Evolutionary conservation across 31 red algal genomes (phyloP).

Genomic region (Bonnemaisonia californica): DNA sequence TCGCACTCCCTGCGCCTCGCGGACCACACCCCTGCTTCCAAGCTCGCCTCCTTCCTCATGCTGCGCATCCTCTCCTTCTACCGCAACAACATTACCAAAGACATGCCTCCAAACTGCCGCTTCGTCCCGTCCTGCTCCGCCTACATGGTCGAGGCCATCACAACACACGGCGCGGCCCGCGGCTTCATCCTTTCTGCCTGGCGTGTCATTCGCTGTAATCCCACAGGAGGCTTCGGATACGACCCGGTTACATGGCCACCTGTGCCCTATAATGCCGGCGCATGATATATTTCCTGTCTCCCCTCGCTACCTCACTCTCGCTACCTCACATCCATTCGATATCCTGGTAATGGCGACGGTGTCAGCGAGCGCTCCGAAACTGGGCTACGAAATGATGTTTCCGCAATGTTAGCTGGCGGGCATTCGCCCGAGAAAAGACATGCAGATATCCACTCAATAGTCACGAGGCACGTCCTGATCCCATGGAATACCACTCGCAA

Average conservation of each 20-base stretch:
- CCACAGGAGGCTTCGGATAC: conserved; percentile 76
- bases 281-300: too few species aligned
- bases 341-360: too few species aligned
- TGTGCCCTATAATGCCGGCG: conserved; percentile 29
- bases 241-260: conserved; percentile 83
- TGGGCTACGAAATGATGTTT: background rate
- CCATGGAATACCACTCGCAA: background rate
- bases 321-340: too few species aligned
- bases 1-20: background rate
- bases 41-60: conserved; percentile 35
- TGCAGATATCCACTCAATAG: conserved; percentile 15
- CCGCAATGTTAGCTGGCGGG: conserved; percentile 5
- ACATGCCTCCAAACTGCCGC: conserved; percentile 58
- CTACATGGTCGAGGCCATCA: conserved; percentile 70
- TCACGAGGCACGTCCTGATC: conserved; percentile 7
- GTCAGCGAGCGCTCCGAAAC: background rate
- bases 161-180: conserved; percentile 53
- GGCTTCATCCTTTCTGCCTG: conserved; percentile 70
- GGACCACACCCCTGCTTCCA: background rate
- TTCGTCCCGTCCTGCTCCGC: conserved; percentile 77
- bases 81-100: conserved; percentile 33
- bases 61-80: conserved; percentile 49
- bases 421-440: conserved; percentile 22
- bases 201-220: conserved; percentile 81
- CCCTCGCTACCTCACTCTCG: too few species aligned